A percentile compares a stretch with the other conserved stretches of the same genome.
phyloP scores from a whole-genome alignment of 176 grass and related monocot genomes.

The Luzula sylvatica region DNA sequence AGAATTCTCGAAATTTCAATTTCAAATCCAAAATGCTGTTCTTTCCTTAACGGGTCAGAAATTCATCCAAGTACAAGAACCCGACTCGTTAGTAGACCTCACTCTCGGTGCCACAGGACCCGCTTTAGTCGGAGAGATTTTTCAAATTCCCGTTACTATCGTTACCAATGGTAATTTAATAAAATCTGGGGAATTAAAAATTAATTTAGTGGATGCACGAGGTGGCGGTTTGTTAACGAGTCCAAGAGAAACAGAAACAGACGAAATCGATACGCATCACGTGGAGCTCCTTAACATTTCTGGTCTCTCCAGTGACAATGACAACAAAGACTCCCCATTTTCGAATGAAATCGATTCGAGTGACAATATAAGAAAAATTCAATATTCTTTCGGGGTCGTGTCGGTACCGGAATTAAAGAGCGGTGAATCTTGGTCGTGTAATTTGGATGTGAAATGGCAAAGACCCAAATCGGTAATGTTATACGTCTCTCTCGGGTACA shows the following conservation, averaged over 20 bases:
- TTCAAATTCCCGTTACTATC: conserved; percentile 52
- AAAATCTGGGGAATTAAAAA: conserved; percentile 88
- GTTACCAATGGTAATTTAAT: conserved; percentile 59
- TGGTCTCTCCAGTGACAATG: conserved; percentile 4
- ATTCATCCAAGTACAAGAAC: conserved; percentile 76
- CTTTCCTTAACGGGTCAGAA: conserved; percentile 68
- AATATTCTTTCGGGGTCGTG: conserved; percentile 76
- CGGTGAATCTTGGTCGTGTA: conserved; percentile 78
- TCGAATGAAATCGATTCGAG: conserved; percentile 32
- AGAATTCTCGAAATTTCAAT: conserved; percentile 75
- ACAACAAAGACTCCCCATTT: conserved; percentile 14
- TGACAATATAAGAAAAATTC: conserved; percentile 81
- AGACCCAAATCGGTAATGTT: conserved; percentile 83
- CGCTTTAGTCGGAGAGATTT: conserved; percentile 86
- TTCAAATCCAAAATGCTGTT: conserved; percentile 51
- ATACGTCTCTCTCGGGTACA: conserved; percentile 89
- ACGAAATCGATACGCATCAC: conserved; percentile 67
- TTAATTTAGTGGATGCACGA: conserved; percentile 94
- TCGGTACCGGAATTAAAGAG: conserved; percentile 55
- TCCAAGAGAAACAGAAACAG: conserved; percentile 83
- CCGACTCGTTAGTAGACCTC: conserved; percentile 70
- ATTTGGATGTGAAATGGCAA: conserved; percentile 92
- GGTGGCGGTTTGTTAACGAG: conserved; percentile 86
- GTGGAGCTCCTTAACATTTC: conserved; percentile 89
- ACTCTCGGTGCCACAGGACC: conserved; percentile 46